Base-by-base conservation (phyloP, 2,329 filamentous ascomycete species). In the Alternaria infectoria region DNA sequence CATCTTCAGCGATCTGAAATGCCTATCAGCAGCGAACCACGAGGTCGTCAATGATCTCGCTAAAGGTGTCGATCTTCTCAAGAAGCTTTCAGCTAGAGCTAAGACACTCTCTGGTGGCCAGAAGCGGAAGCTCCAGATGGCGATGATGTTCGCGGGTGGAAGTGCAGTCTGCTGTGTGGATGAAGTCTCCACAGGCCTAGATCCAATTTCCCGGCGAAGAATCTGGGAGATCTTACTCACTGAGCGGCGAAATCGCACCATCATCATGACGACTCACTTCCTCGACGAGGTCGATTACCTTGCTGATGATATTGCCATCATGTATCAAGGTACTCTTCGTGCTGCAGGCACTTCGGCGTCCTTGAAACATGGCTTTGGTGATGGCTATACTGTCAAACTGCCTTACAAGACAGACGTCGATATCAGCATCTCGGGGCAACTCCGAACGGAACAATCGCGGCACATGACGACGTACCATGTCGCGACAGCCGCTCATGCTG, bases 131-230 rank as follows among this genome's bases (percentile, higher is more conserved):
- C 85, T 97, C 8, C 94, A 97, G 78, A 85, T 97, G 3, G 93
- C 93, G 5, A 95, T 97, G 89, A 97, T 97, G 93, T 89, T 97
- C 70, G 96, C 93, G 4, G 94, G 95, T 65, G 93, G 93, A 11
- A 95, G 91, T 65, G 89, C 89, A 23, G 90, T 97, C 0, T 97
- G 94, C 80, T 96, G 93, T 73, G 89, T 97, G 6, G 94, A 97
- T 70, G 95, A 97, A 79, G 93, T 97, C 13, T 94, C 91, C 40
- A 93, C 91, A 62, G 95, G 94, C 13, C 85, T 97, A n/a, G 94
- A 97, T 75, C 93, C 95, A 0, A 83, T 97, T 1, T 94, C 91
- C 17, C 86, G 95, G 57, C 85, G 93, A 26, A 97, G 96, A 81
- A 92, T 97, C 23, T 97, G 94, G 94, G 93, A 97, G 69, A 97